Base-by-base conservation (phyloP, 2,329 filamentous ascomycete species). In the Aspergillus hiratsukae region DNA sequence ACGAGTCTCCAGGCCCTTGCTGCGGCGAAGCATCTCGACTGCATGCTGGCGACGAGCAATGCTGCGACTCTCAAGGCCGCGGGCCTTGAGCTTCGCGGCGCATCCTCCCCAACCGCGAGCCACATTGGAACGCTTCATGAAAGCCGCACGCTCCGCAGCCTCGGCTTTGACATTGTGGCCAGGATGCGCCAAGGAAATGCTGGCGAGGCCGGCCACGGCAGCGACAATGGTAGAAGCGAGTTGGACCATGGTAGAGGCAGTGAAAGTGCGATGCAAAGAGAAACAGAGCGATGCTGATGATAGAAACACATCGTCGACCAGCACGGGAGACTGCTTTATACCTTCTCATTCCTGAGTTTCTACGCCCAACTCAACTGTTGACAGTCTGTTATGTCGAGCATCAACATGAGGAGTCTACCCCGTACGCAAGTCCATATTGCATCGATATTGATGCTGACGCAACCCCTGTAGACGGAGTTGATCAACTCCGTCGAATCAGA, bases 131-230 rank as follows among this genome's bases (percentile, higher is more conserved):
- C 69, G 70, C 58, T 67, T 66, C 52, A 80, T 67, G 61, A 78
- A 82, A 0, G 75, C 69, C 28, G 77, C 78, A 37, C 80, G 80
- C 68, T 81, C 78, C 10, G 74, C 73, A 31, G 78, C 75, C 66
- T 83, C 81, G 9, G 79, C 70, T 46, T 69, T 69, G 41, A 79
- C 58, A 52, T 81, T 75, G 58, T 82, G 79, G 58, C 80, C 80
- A 1, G 80, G 80, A 57, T 83, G 78, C 21, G 78, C 78, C 21
- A 63, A 65, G 19, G 60, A 67, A 48, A 69, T 23, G 56, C 58
- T 61, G 28, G 65, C 58, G 19, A 72, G 61, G 49, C 65, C 62
- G 31, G 64, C 52, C 35, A 69, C 56, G 48, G 65, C 64, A 27
- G 65, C 51, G 7, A 64, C 51, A 19, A 70, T 37, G 40, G 61